Conservation (phyloP, 371 early-diverging fungal species). For the Mortierella sp. region DNA sequence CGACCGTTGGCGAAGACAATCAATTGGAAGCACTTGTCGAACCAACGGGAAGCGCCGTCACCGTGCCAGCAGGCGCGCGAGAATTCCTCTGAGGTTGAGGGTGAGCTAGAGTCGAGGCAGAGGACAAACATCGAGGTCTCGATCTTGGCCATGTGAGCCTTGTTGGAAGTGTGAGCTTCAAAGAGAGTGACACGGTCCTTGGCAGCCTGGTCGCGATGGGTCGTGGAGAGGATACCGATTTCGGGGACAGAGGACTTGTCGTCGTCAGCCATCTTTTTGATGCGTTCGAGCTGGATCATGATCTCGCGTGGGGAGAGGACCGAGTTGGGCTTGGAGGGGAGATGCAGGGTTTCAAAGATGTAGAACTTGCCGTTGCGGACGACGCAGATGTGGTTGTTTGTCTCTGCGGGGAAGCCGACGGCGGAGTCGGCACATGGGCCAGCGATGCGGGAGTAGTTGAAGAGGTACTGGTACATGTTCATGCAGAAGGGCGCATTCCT, state of each 20-base stretch:
- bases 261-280: slow-evolving; percentile 59
- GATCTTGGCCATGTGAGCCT: slow-evolving; percentile 78
- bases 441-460: slow-evolving; percentile 73
- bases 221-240: slow-evolving; percentile 69
- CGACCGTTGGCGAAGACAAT: slow-evolving; percentile 95
- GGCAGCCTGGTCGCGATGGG: slow-evolving; percentile 68
- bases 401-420: slow-evolving; percentile 58
- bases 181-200: slow-evolving; percentile 72
- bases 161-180: slow-evolving; percentile 78
- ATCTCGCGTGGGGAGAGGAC: slow-evolving; percentile 59
- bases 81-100: slow-evolving; percentile 88
- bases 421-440: slow-evolving; percentile 69
- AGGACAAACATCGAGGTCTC: slow-evolving; percentile 89
- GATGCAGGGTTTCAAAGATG: slow-evolving; percentile 76
- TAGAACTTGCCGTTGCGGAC: slow-evolving; percentile 75
- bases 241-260: slow-evolving; percentile 41
- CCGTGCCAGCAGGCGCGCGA: slow-evolving; percentile 93
- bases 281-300: slow-evolving; percentile 56
- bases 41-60: slow-evolving; percentile 93
- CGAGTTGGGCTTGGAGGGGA: slow-evolving; percentile 61
- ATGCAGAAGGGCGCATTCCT: slow-evolving; percentile 76
- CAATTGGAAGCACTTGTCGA: slow-evolving; percentile 93
- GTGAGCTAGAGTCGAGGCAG: slow-evolving; percentile 87
- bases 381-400: slow-evolving; percentile 73
- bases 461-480: slow-evolving; percentile 75